phyloP scores from a whole-genome alignment of 176 grass and related monocot species.

The Ensete ventricosum region DNA sequence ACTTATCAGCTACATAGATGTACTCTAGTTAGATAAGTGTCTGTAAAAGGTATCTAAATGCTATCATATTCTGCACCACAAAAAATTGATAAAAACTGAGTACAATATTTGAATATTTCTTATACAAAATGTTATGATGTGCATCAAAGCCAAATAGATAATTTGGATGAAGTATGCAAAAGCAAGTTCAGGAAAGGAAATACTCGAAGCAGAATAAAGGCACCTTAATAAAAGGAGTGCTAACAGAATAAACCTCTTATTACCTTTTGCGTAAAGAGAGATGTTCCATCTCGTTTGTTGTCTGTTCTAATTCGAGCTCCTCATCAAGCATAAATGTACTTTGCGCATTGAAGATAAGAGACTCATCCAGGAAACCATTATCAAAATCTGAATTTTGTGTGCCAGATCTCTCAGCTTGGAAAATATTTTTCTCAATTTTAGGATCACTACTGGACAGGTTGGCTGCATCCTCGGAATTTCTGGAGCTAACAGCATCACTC shows the following conservation, averaged over 20 bases:
- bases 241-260: background rate
- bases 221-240: background rate
- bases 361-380: slow-evolving; percentile 25
- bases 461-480: slow-evolving; percentile 24
- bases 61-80: too few species aligned
- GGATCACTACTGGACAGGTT: slow-evolving; percentile 17
- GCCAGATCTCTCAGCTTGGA: slow-evolving; percentile 20
- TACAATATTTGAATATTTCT: background rate
- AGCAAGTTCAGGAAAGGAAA: background rate
- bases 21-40: too few species aligned
- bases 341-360: slow-evolving; percentile 39
- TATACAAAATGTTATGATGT: background rate
- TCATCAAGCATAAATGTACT: slow-evolving; percentile 88
- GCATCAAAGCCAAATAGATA: background rate
- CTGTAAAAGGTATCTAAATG: too few species aligned
- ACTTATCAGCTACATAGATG: too few species aligned
- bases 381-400: slow-evolving; percentile 25
- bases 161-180: background rate
- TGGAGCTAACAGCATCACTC: slow-evolving; percentile 14
- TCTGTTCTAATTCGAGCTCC: slow-evolving; percentile 60
- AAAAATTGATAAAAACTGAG: too few species aligned
- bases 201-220: too few species aligned
- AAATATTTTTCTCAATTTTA: slow-evolving; percentile 29
- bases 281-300: slow-evolving; percentile 23
- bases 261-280: slow-evolving; percentile 57